These are phyloP conservation scores for Huntiella bhutanensis DNA, from an alignment of 2,329 filamentous ascomycete species.

Conservation along the genomic window DNA sequence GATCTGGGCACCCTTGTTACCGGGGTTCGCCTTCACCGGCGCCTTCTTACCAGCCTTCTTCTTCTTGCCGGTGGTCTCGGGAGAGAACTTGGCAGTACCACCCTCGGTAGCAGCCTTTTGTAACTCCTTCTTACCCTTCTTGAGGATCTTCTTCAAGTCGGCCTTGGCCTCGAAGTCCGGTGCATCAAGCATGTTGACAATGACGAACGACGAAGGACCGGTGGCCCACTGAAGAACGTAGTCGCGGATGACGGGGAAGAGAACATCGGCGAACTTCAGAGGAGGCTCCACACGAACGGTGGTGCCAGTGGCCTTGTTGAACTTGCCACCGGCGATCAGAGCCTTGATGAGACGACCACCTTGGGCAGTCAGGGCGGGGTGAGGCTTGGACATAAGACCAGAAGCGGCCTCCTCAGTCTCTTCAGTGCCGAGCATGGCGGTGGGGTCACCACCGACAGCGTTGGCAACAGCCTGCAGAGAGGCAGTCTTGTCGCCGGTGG, in stretches of 20 bases:
- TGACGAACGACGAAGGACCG: slow-evolving; percentile 67
- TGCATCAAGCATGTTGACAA: slow-evolving; percentile 64
- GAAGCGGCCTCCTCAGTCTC: slow-evolving; percentile 13
- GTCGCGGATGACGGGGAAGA: slow-evolving; percentile 67
- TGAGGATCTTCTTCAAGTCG: slow-evolving; percentile 50
- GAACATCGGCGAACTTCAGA: slow-evolving; percentile 57
- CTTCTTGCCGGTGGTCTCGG: slow-evolving; percentile 27
- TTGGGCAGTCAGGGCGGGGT: slow-evolving; percentile 41
- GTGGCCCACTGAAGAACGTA: slow-evolving; percentile 69
- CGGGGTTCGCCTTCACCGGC: slow-evolving; percentile 17
- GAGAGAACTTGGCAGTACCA: slow-evolving; percentile 32
- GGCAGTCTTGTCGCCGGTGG: slow-evolving; percentile 54
- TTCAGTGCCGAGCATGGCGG: slow-evolving; percentile 17
- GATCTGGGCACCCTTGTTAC: slow-evolving; percentile 43
- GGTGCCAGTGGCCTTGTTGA: slow-evolving; percentile 53
- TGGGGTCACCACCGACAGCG: slow-evolving; percentile 38
- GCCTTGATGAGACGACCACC: slow-evolving; percentile 79
- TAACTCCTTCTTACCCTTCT: slow-evolving; percentile 53
- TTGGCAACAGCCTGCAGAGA: slow-evolving; percentile 55
- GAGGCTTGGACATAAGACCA: slow-evolving; percentile 21
- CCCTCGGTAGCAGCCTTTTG: slow-evolving; percentile 45
- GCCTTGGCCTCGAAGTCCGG: slow-evolving; percentile 47
- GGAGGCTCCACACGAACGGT: slow-evolving; percentile 55
- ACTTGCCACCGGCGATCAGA: slow-evolving; percentile 74
- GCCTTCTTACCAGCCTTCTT: slow-evolving; percentile 27